These are phyloP conservation scores for Cyclanthera cordifolia DNA, from an alignment of 306 rosid species.

Conservation along the genomic window DNA sequence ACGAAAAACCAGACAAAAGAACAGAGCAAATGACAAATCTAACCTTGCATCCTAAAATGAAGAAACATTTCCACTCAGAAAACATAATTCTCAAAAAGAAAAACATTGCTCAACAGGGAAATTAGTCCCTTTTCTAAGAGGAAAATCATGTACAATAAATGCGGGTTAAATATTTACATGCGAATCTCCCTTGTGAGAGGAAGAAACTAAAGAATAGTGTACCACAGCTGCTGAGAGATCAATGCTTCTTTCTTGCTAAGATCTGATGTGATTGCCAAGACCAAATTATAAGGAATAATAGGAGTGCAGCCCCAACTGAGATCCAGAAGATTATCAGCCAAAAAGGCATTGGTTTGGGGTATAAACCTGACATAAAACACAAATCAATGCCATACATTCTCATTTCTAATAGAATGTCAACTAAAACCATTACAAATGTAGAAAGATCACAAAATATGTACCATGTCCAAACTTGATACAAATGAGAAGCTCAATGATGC, in stretches of 20 bases:
- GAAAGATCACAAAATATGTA: slow-evolving; percentile 18
- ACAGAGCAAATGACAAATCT: slow-evolving; percentile 3
- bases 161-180: slow-evolving; percentile 58
- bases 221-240: slow-evolving; percentile 18
- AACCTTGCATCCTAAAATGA: slow-evolving; percentile 26
- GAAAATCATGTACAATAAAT: slow-evolving; percentile 54
- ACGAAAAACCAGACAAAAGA: neutral
- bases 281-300: slow-evolving; percentile 54
- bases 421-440: neutral
- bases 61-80: slow-evolving; percentile 14
- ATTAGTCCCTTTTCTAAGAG: slow-evolving; percentile 47
- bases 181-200: slow-evolving; percentile 28
- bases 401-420: neutral
- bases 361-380: slow-evolving; percentile 44
- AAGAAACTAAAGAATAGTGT: slow-evolving; percentile 63
- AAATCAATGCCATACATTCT: neutral
- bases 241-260: slow-evolving; percentile 63
- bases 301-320: slow-evolving; percentile 36
- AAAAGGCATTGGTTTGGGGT: slow-evolving; percentile 78
- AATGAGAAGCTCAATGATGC: slow-evolving; percentile 90
- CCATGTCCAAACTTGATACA: slow-evolving; percentile 96
- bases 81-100: neutral
- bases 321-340: slow-evolving; percentile 73
- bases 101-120: slow-evolving; percentile 21
- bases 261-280: slow-evolving; percentile 63